Evolutionary conservation across 805 yeast species (phyloP), one percentile per base, ranked within the genome.

Genomic region (Starmera quercuum): DNA sequence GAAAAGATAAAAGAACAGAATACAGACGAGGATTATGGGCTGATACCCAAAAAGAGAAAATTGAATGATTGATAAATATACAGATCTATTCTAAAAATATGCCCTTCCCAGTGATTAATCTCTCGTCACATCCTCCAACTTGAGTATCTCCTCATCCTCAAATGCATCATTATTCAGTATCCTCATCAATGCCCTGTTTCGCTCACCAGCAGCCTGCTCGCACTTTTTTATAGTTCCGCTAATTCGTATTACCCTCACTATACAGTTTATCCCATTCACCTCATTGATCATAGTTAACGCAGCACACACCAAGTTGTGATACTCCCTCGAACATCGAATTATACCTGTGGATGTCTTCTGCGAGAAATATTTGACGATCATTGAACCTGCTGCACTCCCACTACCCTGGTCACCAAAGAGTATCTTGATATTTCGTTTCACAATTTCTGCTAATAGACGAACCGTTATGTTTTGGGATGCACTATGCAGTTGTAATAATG

Each of bases 211-310:
- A 37, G 66, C 72, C 42, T 76, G 71, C 51, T 88, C 95, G 42
- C 94, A 74, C 50, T 84, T 85, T 51, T 78, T 79, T 21, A 88
- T 87, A 0, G 96, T 86, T 0, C 96, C 97, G 49, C 95, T 79
- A 0, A 84, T 75, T 37, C 80, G 82, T 5, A 71, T 59, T 20
- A 83, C 78, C 35, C 78, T 65, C 12, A 87, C 54, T 9, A 81
- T 67, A 5, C 54, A 56, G 6, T 59, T 58, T 20, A 50, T 49
- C 16, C 69, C 75, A 13, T 67, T 76, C 3, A 86, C 47, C 20
- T 60, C 59, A 26, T 63, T 64, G 9, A 80, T 71, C 31, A 78
- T 53, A 1, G 75, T 61, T 39, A 90, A 53, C 0, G 95, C 84
- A 0, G 81, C 84, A 37, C 84, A 63, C 1, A 85, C 72, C 4